Base-by-base conservation (phyloP, 345 rosid genomes). In the Aurinia saxatilis region DNA sequence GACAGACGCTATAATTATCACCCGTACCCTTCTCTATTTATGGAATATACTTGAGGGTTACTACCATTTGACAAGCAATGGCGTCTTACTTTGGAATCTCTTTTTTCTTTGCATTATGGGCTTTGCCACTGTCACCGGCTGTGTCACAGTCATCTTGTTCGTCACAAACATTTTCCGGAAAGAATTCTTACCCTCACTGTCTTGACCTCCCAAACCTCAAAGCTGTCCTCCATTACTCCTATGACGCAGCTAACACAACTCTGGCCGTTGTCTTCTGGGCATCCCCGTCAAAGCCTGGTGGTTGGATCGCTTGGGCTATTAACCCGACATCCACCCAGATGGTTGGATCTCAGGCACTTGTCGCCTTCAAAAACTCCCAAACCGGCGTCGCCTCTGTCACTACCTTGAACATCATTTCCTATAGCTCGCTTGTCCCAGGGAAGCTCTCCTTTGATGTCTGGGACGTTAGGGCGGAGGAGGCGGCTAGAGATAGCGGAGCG, bases 291-390 rank as follows among this genome's bases (percentile, higher is more conserved):
- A 59, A 71, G 9, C 41, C 81, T 2, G 78, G 59, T 10, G 85
- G 84, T 1, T 91, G 98, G 96, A 63, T 82, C 59, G 78, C 84
- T 0, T 91, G 95, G 96, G 96, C 84, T 11, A 77, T 91, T 40
- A 91, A 91, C 51, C 96, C 86, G 5, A 83, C 63, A 21, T 71
- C 63, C 17, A 72, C 82, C 29, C 91, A 95, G 19, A 91, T 88
- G 98, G 57, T 10, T 2, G 98, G 96, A 10, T 72, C 84, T 8
- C 95, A 88, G 57, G 74, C 87, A 2, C 72, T 91, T 10, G 76
- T 84, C 1, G 96, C 88, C 19, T 69, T 71, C 34, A 77, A 37
- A 34, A 73, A 66, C 52, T 56, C 84, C 8, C 40, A 15, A 42
- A 72, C 78, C 23, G 77, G 71, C 1, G 64, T 80, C 6, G 65